Base-by-base conservation (phyloP, 2,329 filamentous ascomycete genomes). In the Knufia petricola region DNA sequence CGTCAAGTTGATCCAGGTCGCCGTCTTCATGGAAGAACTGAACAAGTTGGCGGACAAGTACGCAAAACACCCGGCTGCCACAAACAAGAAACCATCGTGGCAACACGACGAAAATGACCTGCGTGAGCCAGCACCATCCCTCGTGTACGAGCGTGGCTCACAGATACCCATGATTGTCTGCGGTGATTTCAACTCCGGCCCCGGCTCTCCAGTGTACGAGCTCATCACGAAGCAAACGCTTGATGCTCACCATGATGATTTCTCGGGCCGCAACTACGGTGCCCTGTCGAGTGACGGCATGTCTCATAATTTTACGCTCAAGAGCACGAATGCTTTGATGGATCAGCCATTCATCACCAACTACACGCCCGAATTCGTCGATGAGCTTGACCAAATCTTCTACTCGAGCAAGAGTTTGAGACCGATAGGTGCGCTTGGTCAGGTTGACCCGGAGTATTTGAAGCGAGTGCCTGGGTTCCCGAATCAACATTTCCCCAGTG, bases 351-450 rank as follows among this genome's bases (percentile, higher is more conserved):
- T 81, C 3, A 98, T 95, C 66, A 98, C 92, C 40, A 98, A 98
- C 68, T 98, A 96, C 68, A 94, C 88, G 12, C 89, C 92, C 1
- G 81, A 81, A n/a, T 98, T 95, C 69, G 79, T 80, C 45, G 89
- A 88, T 53, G 86, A 94, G 50, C 85, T 98, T 57, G 92, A 98
- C 65, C 95, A 96, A 67, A 87, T 98, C 60, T 96, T 89, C 88
- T 98, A 94, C 68, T 89, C 88, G 49, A 90, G 87, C 50, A 95
- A 92, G 66, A 81, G 84, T 19, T 73, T 95, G 38, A 85, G 92
- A 62, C 85, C 94, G 20, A 82, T 87, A 15, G 84, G 84, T 46
- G 68, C 95, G 46, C 80, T 95, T 3, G 89, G 89, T 24, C 85
- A 90, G 37, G 86, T 94, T 2, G 89, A 95, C 64, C 78, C 82